Evolutionary conservation across 1,284 basidiomycete genomes (phyloP), one percentile per base, ranked within the genome.

Genomic region (Melampsora larici-populina): DNA sequence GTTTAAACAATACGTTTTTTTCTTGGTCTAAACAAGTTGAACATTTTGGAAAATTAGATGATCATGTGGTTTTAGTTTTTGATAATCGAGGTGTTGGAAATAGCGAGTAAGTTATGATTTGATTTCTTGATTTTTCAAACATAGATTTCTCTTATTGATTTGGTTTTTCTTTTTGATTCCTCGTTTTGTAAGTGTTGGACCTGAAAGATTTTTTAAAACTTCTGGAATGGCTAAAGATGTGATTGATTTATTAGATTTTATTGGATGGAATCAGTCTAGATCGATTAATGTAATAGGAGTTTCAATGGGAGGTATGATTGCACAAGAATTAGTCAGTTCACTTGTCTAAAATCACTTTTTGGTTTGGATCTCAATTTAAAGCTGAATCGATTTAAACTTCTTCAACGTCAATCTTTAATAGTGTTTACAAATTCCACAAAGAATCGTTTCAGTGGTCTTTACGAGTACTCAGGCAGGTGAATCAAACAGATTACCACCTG

Each of bases 51-150:
- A 64, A 78, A 1, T 81, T 82, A 17, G 74, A 81, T 0, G 78
- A 80, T 21, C 85, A 90, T 79, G 89, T 89, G 0, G 85, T 89
- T 8, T 86, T 96, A 2, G 91, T 93, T 0, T 91, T 94, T 81
- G 93, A 96, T 83, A 94, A 96, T 82, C 87, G 92, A 55, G 93
- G 93, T 0, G 92, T 92, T 0, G 92, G 94, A 5, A 89, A 92
- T 82, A 91, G 89, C 66, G 88, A 87, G 26, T 86, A 88, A 26
- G 92, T 92, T 0, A 83, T 24, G n/a, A n/a, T n/a, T n/a, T n/a
- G n/a, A n/a, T n/a, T n/a, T n/a, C n/a, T n/a, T n/a, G n/a, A n/a
- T n/a, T n/a, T n/a, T n/a, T n/a, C n/a, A n/a, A n/a, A n/a, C n/a
- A n/a, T n/a, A n/a, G n/a, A n/a, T n/a, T n/a, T n/a, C n/a, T n/a